A percentile compares a stretch with the other conserved stretches of the same genome.
Evolutionary conservation across 352 stramenopile genomes (phyloP).

Genomic region (Globisporangium lucens): DNA sequence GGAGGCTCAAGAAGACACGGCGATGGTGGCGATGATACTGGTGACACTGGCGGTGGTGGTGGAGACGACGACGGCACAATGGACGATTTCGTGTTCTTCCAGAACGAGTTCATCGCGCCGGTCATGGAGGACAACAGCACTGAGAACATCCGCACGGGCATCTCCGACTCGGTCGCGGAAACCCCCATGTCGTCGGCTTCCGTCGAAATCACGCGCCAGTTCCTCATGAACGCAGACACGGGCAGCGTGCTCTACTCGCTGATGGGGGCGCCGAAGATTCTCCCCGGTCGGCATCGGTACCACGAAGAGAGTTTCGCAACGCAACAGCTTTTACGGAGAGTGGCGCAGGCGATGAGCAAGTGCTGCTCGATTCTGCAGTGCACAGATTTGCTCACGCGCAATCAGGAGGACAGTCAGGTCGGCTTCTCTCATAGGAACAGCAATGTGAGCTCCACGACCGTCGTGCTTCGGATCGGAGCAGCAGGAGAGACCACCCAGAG

Average conservation of each 20-base stretch:
- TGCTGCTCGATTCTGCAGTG: constrained; percentile 24
- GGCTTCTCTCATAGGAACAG: constrained; percentile 1
- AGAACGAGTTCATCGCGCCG: constrained; percentile 28
- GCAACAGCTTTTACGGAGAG: constrained; percentile 22
- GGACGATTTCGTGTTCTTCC: constrained; percentile 42
- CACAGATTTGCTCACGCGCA: constrained; percentile 13
- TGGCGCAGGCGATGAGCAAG: constrained; percentile 29
- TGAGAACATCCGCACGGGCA: constrained; percentile 11
- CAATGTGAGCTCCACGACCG: constrained; percentile 9
- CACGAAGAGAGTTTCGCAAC: constrained; percentile 16
- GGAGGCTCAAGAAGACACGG: neutral
- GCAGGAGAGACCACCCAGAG: neutral
- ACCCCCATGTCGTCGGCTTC: neutral
- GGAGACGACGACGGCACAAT: constrained; percentile 18
- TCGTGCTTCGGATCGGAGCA: constrained; percentile 12
- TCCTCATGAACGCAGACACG: constrained; percentile 39
- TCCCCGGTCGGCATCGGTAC: constrained; percentile 1
- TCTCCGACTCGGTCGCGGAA: constrained; percentile 14
- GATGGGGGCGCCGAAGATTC: neutral
- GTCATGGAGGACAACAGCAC: constrained; percentile 31
- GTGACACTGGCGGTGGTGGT: neutral
- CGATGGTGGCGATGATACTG: neutral
- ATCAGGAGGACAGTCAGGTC: constrained; percentile 9
- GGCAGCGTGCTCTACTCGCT: constrained; percentile 25
- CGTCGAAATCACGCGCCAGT: constrained; percentile 23